A percentile compares a stretch with the other conserved stretches of the same genome.
Conservation (phyloP, 192 early-diverging fungal species). For the Coemansia nantahalensis region DNA sequence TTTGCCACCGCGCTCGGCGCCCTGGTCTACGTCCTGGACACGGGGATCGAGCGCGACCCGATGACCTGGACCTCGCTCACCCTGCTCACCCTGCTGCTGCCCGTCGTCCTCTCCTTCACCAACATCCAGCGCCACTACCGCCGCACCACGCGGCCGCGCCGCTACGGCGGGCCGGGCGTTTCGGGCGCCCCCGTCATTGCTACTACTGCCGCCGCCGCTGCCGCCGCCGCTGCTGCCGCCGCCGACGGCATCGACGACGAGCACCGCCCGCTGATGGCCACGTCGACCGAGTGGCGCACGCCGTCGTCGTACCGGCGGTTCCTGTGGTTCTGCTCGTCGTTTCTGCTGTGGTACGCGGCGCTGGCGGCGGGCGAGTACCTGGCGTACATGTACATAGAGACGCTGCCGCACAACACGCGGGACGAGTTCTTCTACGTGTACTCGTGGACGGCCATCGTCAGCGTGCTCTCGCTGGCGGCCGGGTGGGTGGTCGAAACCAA, state of each 20-base stretch:
- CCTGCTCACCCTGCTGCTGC: slow-evolving; percentile 71
- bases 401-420: slow-evolving; percentile 56
- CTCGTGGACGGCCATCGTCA: slow-evolving; percentile 68
- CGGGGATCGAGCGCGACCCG: slow-evolving; percentile 54
- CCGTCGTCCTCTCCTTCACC: slow-evolving; percentile 62
- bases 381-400: slow-evolving; percentile 60
- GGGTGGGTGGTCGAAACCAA: slow-evolving; percentile 64
- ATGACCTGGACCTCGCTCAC: slow-evolving; percentile 70
- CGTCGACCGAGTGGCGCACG: slow-evolving; percentile 55
- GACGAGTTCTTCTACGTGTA: slow-evolving; percentile 73
- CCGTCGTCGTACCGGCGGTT: slow-evolving; percentile 72
- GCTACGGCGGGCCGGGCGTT: background rate
- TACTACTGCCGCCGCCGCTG: slow-evolving; percentile 34
- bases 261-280: slow-evolving; percentile 59
- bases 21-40: slow-evolving; percentile 55
- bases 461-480: slow-evolving; percentile 63
- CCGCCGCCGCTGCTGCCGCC: slow-evolving; percentile 1
- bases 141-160: slow-evolving; percentile 35
- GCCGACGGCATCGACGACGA: slow-evolving; percentile 21
- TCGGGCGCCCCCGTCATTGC: background rate
- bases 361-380: slow-evolving; percentile 68
- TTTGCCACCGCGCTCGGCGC: slow-evolving; percentile 59
- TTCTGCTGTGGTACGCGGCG: slow-evolving; percentile 65
- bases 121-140: slow-evolving; percentile 52
- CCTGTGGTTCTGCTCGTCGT: slow-evolving; percentile 71